Evolutionary conservation across 768 basidiomycete genomes (phyloP), one percentile per base, ranked within the genome.

Genomic region (Panus rudis): DNA sequence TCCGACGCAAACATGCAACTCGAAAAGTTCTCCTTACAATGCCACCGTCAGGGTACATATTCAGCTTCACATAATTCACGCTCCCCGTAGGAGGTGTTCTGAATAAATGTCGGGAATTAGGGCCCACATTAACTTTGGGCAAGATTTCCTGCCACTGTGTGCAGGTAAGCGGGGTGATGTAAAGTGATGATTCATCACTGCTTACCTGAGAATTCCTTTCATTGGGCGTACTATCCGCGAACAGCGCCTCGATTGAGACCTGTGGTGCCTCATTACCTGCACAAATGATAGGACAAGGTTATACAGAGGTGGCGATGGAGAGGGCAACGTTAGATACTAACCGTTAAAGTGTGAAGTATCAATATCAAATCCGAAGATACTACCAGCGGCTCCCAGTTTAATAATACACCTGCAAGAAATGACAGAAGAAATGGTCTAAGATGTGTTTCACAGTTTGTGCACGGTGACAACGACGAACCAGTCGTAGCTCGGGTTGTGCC

Each of bases 281-380:
- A 22, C 14, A 23, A 8, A 22, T 14, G n/a, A 35, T 35, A 6
- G 21, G 28, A 35, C n/a, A n/a, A n/a, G n/a, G n/a, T n/a, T n/a
- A n/a, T n/a, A 35, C 8, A 16, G 16, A 35, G 33, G 10, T 14
- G 8, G 41, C n/a, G 24, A 21, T 10, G 14, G 39, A 17, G 28
- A 34, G 33, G 23, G 34, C 16, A 27, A n/a, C 1, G n/a, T n/a
- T 17, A 30, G 17, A 20, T 35, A 35, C 37, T 23, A 13, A 74
- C 94, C 96, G 48, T 82, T 86, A 66, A 99, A 99, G 60, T 93
- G 80, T n/a, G 84, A 71, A 0, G 96, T 98, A 58, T 99, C 96
- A 27, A 99, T 75, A 60, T 97, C 94, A 55, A 96, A 88, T 1
- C 92, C 93, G 13, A 67, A 61, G 39, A 98, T 63, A 3, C 65